phyloP scores from a whole-genome alignment of 768 basidiomycete species.

The Boletus insuetus region DNA sequence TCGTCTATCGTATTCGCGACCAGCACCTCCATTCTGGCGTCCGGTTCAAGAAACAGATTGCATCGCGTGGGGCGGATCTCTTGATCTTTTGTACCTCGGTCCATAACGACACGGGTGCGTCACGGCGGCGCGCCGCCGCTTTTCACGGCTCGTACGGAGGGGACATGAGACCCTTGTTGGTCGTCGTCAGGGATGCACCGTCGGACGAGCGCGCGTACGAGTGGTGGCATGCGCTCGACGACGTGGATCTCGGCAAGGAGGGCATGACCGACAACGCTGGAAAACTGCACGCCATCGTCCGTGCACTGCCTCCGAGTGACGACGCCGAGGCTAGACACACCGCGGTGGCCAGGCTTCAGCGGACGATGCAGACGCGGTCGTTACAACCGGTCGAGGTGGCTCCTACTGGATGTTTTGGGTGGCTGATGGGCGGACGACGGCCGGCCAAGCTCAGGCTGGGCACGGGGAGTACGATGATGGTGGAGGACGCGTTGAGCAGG shows the following conservation, averaged over 20 bases:
- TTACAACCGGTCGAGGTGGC: constrained; percentile 21
- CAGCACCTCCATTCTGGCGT: constrained; percentile 19
- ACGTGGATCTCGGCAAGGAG: constrained; percentile 2
- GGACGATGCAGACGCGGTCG: constrained; percentile 21
- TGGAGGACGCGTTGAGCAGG: constrained; percentile 16
- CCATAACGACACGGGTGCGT: background rate
- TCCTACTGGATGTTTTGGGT: constrained; percentile 21
- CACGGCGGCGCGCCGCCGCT: constrained; percentile 12
- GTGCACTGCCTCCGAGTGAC: constrained; percentile 17
- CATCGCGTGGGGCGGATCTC: constrained; percentile 24
- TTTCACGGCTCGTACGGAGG: constrained; percentile 26
- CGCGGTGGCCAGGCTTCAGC: constrained; percentile 11
- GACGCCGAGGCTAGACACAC: background rate
- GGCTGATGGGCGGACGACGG: constrained; percentile 13
- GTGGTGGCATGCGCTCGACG: constrained; percentile 21
- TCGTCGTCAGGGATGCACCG: constrained; percentile 21
- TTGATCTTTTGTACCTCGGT: constrained; percentile 22
- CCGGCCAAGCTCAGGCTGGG: constrained; percentile 3
- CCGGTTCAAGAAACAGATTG: constrained; percentile 25
- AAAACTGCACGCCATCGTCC: constrained; percentile 20
- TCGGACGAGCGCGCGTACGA: constrained; percentile 17
- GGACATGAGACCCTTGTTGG: constrained; percentile 25
- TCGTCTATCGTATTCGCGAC: constrained; percentile 22
- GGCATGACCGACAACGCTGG: background rate
- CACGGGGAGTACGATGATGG: background rate